Evolutionary conservation across 495 filamentous ascomycete genomes (phyloP).

Genomic region (Daldinia grandis): DNA sequence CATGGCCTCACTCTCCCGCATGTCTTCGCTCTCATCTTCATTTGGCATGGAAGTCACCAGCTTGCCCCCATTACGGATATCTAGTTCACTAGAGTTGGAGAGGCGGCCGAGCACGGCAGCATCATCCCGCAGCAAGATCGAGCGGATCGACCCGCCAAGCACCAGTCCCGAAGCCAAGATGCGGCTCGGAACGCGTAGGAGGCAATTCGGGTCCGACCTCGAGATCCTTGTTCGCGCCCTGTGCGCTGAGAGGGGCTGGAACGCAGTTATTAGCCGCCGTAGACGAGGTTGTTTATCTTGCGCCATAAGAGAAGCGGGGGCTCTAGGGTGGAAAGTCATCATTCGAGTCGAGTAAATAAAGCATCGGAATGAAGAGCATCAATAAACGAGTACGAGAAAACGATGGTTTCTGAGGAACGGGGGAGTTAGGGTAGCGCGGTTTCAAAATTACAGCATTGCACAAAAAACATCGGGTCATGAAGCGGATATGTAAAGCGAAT

Average conservation of each 20-base stretch:
- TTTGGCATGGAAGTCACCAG: constrained; percentile 39
- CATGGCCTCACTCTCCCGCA: constrained; percentile 44
- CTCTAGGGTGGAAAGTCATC: constrained; percentile 70
- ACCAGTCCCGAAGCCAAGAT: constrained; percentile 52
- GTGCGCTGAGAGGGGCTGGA: constrained; percentile 73
- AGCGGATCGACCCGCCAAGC: constrained; percentile 45
- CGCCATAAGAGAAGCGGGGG: constrained; percentile 74
- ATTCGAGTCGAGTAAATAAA: constrained; percentile 63
- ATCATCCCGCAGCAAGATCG: constrained; percentile 37
- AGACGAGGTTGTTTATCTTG: constrained; percentile 72
- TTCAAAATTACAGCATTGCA: constrained; percentile 21
- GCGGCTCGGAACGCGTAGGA: constrained; percentile 60
- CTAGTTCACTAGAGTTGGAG: constrained; percentile 32
- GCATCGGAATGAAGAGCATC: not conserved
- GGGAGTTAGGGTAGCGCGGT: not conserved
- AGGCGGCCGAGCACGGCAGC: constrained; percentile 43
- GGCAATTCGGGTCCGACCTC: constrained; percentile 62
- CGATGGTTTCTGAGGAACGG: not conserved
- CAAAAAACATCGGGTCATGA: constrained; percentile 17
- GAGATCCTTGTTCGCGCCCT: constrained; percentile 74
- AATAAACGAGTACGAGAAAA: constrained; percentile 1
- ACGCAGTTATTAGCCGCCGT: constrained; percentile 71
- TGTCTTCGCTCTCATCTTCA: constrained; percentile 46
- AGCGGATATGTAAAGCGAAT: constrained; percentile 8
- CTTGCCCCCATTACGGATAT: constrained; percentile 30